phyloP scores from a whole-genome alignment of 352 stramenopile genomes.

The Phytophthora litchii region DNA sequence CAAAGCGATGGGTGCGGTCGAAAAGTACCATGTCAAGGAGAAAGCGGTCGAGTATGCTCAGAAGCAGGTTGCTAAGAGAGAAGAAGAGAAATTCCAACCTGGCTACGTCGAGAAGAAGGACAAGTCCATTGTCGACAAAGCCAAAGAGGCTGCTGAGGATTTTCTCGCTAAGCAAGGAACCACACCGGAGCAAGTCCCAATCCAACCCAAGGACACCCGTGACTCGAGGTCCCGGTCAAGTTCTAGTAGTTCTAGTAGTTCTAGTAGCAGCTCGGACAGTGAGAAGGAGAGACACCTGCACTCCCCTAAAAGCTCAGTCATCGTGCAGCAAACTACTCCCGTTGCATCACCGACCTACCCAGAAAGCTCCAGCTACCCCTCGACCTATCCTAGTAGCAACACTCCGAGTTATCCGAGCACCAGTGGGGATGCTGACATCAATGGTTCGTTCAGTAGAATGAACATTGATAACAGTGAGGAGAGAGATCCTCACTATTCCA shows the following conservation, averaged over 20 bases:
- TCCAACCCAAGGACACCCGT: conserved; percentile 3
- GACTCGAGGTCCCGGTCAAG: conserved; percentile 6
- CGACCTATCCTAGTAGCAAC: background rate
- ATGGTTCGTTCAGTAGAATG: conserved; percentile 17
- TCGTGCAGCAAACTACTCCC: background rate
- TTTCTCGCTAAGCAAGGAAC: conserved; percentile 32
- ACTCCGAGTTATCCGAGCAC: conserved; percentile 4
- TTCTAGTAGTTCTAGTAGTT: conserved; percentile 14
- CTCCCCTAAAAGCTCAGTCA: background rate
- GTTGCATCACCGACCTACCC: conserved; percentile 2
- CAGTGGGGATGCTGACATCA: background rate
- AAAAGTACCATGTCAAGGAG: conserved; percentile 38
- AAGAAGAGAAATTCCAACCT: conserved; percentile 26
- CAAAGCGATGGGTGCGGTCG: conserved; percentile 24
- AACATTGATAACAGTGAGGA: conserved; percentile 10
- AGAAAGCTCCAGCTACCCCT: too few relatives aligned
- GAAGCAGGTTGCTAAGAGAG: conserved; percentile 28
- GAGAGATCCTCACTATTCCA: too few relatives aligned
- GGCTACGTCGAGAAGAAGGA: conserved; percentile 29
- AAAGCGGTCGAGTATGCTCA: conserved; percentile 31
- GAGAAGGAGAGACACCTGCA: background rate
- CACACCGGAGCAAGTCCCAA: background rate
- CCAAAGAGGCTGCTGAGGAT: conserved; percentile 25
- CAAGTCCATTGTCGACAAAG: conserved; percentile 31
- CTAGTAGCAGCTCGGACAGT: background rate